These are phyloP conservation scores for Testicularia cyperi DNA, from an alignment of 1,284 basidiomycete species.

Conservation along the genomic window DNA sequence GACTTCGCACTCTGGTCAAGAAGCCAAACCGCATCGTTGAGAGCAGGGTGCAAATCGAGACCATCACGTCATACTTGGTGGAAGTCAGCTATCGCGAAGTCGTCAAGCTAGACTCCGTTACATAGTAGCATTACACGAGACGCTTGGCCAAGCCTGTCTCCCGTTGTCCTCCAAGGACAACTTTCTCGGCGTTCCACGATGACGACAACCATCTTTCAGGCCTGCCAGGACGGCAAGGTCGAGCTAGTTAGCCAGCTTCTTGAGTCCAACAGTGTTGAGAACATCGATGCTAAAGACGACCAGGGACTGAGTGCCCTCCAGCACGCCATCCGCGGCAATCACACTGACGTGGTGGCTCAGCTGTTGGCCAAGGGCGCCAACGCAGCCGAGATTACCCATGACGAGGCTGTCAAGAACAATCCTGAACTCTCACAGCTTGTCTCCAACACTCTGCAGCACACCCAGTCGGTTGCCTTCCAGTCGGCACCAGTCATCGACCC, in stretches of 20 bases:
- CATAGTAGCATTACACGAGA: too few relatives aligned
- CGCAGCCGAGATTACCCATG: constrained; percentile 17
- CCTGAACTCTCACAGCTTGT: constrained; percentile 24
- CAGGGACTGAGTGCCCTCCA: constrained; percentile 38
- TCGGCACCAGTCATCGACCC: constrained; percentile 30
- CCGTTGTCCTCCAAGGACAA: too few relatives aligned
- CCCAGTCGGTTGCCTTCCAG: constrained; percentile 33
- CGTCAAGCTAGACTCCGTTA: too few relatives aligned
- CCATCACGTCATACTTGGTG: too few relatives aligned
- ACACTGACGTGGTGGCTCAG: constrained; percentile 50
- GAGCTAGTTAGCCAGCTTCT: constrained; percentile 40
- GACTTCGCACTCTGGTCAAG: too few relatives aligned
- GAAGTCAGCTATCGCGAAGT: too few relatives aligned
- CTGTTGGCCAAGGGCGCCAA: constrained; percentile 41
- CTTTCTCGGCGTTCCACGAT: constrained; percentile 7
- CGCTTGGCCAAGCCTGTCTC: too few relatives aligned
- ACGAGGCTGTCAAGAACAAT: constrained; percentile 30
- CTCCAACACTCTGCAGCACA: constrained; percentile 34
- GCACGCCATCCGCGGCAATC: constrained; percentile 37
- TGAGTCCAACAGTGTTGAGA: constrained; percentile 33
- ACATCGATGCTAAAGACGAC: constrained; percentile 42
- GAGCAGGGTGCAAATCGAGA: too few relatives aligned
- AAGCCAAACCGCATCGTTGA: too few relatives aligned
- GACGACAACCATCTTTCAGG: constrained; percentile 48
- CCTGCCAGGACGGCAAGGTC: constrained; percentile 46